These are phyloP conservation scores for Russula brevipes DNA, from an alignment of 768 basidiomycete species.

Conservation along the genomic window DNA sequence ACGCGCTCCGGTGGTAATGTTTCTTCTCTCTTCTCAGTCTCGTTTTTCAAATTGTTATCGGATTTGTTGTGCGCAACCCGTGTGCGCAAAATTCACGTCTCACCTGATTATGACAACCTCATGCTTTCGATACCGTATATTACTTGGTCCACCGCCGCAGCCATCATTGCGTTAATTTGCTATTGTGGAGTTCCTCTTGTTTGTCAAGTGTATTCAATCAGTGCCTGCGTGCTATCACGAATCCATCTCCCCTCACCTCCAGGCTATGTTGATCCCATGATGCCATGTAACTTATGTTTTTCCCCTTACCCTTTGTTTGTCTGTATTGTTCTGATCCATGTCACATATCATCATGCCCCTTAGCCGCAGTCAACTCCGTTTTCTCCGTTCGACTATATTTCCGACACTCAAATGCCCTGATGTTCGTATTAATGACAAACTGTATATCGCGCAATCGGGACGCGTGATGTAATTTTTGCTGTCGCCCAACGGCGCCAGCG, in stretches of 20 bases:
- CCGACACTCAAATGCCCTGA: conserved; percentile 11
- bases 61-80: neutral
- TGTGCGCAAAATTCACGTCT: conserved; percentile 4
- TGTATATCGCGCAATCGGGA: neutral
- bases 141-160: neutral
- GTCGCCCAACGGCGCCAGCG: conserved; percentile 6
- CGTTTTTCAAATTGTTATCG: conserved; percentile 2
- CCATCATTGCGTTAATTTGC: conserved; percentile 4
- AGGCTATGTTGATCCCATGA: conserved; percentile 4
- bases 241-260: neutral
- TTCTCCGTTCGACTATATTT: conserved; percentile 8
- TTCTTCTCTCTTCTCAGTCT: neutral
- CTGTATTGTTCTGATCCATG: neutral
- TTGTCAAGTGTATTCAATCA: conserved; percentile 10
- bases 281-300: conserved; percentile 6
- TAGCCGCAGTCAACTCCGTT: conserved; percentile 2
- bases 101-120: neutral
- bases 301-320: neutral
- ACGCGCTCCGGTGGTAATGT: conserved; percentile 2
- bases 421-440: conserved; percentile 5
- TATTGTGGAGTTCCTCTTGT: neutral
- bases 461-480: conserved; percentile 11
- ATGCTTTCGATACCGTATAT: conserved; percentile 3
- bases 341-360: neutral
- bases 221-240: conserved; percentile 3